Conservation (phyloP, 768 basidiomycete genomes). For the Rubroboletus satanas region DNA sequence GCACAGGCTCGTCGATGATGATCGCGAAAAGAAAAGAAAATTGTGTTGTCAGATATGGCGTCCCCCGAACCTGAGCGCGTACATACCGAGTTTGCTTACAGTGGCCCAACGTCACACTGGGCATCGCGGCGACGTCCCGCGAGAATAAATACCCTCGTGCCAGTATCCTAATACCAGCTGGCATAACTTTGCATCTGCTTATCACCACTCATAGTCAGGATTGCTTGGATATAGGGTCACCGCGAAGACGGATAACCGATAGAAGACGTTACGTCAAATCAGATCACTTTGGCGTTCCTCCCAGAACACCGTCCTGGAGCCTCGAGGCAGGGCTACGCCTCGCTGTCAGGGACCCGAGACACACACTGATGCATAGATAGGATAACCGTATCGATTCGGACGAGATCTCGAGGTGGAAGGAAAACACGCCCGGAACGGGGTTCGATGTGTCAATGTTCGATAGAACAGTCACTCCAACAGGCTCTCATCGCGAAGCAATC, state of each 20-base stretch:
- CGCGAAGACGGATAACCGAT: slow-evolving; percentile 1
- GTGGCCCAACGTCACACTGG: not conserved
- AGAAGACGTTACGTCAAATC: slow-evolving; percentile 16
- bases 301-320: slow-evolving; percentile 5
- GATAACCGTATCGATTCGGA: slow-evolving; percentile 1
- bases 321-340: slow-evolving; percentile 15
- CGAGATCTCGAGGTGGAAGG: not conserved
- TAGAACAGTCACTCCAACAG: too few relatives aligned
- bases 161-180: not conserved
- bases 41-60: not conserved
- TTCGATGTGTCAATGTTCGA: not conserved
- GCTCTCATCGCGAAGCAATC: not conserved
- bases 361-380: not conserved
- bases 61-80: not conserved
- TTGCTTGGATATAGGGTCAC: not conserved
- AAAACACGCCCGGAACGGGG: not conserved
- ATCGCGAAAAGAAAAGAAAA: not conserved
- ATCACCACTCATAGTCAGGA: slow-evolving; percentile 3
- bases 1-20: not conserved
- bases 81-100: not conserved
- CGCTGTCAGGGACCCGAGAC: slow-evolving; percentile 7
- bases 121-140: not conserved
- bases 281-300: not conserved
- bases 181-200: slow-evolving; percentile 1
- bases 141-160: not conserved